Conservation (phyloP, 202 grass and related monocot species). For the Bolboschoenoplectus hybrid region DNA sequence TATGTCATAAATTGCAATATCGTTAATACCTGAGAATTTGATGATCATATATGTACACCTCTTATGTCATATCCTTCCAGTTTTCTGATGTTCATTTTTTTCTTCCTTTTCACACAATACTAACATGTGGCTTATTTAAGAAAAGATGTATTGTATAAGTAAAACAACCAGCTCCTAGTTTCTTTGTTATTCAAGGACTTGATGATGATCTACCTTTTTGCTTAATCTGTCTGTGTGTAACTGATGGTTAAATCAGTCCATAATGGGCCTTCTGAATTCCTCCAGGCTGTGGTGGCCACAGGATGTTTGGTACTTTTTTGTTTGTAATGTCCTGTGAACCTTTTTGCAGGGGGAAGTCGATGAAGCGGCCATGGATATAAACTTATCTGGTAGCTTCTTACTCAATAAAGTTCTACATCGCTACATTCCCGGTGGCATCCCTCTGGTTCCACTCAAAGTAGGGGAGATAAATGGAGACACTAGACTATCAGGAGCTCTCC, state of each 20-base stretch:
- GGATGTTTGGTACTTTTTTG: neutral
- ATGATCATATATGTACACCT: neutral
- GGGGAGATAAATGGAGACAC: conserved; percentile 98
- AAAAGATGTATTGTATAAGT: conserved; percentile 27
- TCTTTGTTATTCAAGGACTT: conserved; percentile 38
- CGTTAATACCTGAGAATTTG: neutral
- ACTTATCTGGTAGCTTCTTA: conserved; percentile 95
- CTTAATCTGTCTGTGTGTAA: conserved; percentile 5
- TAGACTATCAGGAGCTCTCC: conserved; percentile 85
- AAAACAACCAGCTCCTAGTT: conserved; percentile 24
- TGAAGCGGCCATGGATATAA: conserved; percentile 93
- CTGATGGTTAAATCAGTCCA: neutral
- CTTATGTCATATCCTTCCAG: conserved; percentile 16
- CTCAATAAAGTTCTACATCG: conserved; percentile 86
- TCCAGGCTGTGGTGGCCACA: conserved; percentile 15
- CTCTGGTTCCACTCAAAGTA: conserved; percentile 78
- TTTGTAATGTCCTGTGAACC: conserved; percentile 32
- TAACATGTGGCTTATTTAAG: conserved; percentile 8
- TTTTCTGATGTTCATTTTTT: neutral
- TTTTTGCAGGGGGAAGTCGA: conserved; percentile 79
- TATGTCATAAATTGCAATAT: conserved; percentile 11
- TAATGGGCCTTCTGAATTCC: neutral
- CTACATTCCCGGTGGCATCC: conserved; percentile 77
- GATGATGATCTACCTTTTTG: conserved; percentile 4
- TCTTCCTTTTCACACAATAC: neutral